Evolutionary conservation across 208 protist genomes (phyloP).

Genomic region (Acanthamoeba healyi): DNA sequence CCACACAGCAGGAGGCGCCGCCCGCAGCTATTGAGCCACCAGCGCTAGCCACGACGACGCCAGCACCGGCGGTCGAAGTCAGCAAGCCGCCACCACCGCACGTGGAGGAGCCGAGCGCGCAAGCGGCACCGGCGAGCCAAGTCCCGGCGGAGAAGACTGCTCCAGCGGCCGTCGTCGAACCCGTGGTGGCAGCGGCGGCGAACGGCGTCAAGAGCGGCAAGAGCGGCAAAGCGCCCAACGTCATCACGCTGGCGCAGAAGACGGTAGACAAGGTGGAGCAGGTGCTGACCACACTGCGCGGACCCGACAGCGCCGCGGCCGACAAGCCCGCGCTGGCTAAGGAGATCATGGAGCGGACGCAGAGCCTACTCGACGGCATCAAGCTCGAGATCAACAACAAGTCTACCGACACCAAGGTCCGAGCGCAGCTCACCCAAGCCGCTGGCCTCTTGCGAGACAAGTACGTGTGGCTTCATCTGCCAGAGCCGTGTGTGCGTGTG

Average conservation of each 20-base stretch:
- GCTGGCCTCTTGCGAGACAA: slow-evolving; percentile 4
- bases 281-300: neutral
- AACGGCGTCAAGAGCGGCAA: neutral
- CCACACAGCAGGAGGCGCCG: too few relatives aligned
- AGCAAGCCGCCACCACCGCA: too few relatives aligned
- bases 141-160: too few relatives aligned
- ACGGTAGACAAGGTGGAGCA: slow-evolving; percentile 1
- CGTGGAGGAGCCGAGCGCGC: too few relatives aligned
- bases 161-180: too few relatives aligned
- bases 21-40: too few relatives aligned
- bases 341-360: slow-evolving; percentile 31
- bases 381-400: slow-evolving; percentile 1
- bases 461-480: neutral
- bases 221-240: neutral
- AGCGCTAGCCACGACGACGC: too few relatives aligned
- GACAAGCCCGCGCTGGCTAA: slow-evolving; percentile 13
- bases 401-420: slow-evolving; percentile 2
- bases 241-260: slow-evolving; percentile 15
- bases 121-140: too few relatives aligned
- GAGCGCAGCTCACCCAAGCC: neutral
- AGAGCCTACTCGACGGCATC: neutral
- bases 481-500: too few relatives aligned
- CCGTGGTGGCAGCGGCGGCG: neutral
- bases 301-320: neutral
- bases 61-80: too few relatives aligned